Evolutionary conservation across 2,329 filamentous ascomycete genomes (phyloP).

Genomic region (Penicillium sp.): DNA sequence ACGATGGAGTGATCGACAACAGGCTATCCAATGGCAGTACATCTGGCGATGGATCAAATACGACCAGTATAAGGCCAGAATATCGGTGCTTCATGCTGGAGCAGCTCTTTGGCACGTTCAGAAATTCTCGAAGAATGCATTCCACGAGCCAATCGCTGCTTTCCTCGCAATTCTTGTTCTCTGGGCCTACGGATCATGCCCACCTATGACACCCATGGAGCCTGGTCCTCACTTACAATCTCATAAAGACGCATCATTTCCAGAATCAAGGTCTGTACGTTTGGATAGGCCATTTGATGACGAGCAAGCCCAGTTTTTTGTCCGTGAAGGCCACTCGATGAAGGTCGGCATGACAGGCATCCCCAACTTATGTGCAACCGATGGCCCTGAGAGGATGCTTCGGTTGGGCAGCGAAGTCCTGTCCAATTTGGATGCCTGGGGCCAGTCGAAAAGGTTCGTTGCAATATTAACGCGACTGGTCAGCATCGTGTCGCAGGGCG

Average conservation of each 20-base stretch:
- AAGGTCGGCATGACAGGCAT: conserved; percentile 48
- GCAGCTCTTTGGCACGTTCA: conserved; percentile 49
- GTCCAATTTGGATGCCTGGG: conserved; percentile 31
- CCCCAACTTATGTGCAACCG: conserved; percentile 43
- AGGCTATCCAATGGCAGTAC: conserved; percentile 34
- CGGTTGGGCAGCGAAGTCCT: conserved; percentile 36
- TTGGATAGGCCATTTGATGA: conserved; percentile 54
- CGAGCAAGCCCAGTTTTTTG: conserved; percentile 53
- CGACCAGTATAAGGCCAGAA: conserved; percentile 52
- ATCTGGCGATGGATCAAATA: conserved; percentile 46
- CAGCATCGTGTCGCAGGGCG: conserved; percentile 16
- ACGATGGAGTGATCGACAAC: conserved; percentile 25
- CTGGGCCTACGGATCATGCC: conserved; percentile 44
- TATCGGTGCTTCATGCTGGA: conserved; percentile 51
- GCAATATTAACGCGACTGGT: conserved; percentile 29
- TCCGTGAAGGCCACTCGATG: conserved; percentile 47
- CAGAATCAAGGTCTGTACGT: conserved; percentile 43
- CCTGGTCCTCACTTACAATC: conserved; percentile 11
- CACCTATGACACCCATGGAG: conserved; percentile 27
- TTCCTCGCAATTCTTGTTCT: conserved; percentile 44
- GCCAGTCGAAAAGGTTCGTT: conserved; percentile 29
- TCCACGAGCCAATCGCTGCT: conserved; percentile 43
- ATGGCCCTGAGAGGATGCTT: conserved; percentile 36
- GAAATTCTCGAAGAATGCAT: conserved; percentile 44
- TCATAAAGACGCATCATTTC: conserved; percentile 11